These are phyloP conservation scores for Venturia asperata DNA, from an alignment of 2,329 filamentous ascomycete species.

Conservation along the genomic window DNA sequence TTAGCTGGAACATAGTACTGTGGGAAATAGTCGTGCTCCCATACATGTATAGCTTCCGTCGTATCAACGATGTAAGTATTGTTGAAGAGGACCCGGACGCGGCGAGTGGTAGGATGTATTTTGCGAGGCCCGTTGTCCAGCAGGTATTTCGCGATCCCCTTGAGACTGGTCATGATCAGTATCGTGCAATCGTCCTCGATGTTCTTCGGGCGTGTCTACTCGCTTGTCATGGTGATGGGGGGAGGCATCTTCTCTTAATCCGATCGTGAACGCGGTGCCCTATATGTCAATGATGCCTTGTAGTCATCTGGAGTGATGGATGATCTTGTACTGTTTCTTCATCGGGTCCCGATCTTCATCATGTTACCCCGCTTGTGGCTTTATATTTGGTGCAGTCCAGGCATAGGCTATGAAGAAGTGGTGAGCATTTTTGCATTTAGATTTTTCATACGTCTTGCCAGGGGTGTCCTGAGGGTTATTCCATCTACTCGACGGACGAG, in stretches of 20 bases:
- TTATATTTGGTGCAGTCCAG: background rate
- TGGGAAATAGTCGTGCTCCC: slow-evolving; percentile 44
- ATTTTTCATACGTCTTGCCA: no score
- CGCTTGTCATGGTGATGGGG: slow-evolving; percentile 3
- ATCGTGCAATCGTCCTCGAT: background rate
- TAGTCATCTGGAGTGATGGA: background rate
- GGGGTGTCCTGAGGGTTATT: no score
- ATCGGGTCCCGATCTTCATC: background rate
- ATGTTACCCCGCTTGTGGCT: slow-evolving; percentile 9
- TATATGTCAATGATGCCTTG: slow-evolving; percentile 6
- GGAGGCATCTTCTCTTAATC: background rate
- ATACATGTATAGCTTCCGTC: slow-evolving; percentile 30
- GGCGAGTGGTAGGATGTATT: slow-evolving; percentile 24
- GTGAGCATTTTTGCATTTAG: background rate
- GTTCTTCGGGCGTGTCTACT: background rate
- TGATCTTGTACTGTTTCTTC: background rate
- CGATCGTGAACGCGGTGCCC: background rate
- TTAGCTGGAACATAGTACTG: slow-evolving; percentile 38
- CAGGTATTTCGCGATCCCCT: slow-evolving; percentile 21
- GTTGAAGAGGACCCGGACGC: slow-evolving; percentile 30
- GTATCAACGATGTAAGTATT: slow-evolving; percentile 31
- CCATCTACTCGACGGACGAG: background rate
- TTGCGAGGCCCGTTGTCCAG: slow-evolving; percentile 19
- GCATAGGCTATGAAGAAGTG: background rate
- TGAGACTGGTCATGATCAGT: slow-evolving; percentile 23